Conservation (phyloP, 2,329 filamentous ascomycete genomes). For the Aspergillus novofumigatus region DNA sequence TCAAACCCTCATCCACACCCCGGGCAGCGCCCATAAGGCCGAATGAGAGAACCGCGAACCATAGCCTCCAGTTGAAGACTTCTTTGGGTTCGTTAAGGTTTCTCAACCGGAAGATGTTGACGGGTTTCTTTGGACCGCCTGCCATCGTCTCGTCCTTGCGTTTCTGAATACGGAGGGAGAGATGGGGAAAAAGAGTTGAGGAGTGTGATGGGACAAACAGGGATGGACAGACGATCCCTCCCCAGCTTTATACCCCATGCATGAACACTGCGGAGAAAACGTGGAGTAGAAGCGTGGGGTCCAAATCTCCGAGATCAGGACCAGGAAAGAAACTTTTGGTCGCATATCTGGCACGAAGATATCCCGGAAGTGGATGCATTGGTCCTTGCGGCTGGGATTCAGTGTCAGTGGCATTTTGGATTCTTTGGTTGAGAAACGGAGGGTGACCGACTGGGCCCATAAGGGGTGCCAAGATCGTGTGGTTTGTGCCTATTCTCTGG, state of each 20-base stretch:
- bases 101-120: slow-evolving; percentile 56
- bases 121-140: slow-evolving; percentile 44
- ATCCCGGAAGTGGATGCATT: background rate
- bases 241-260: background rate
- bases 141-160: slow-evolving; percentile 27
- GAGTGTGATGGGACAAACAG: background rate
- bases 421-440: background rate
- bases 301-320: background rate
- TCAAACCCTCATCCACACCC: slow-evolving; percentile 76
- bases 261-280: background rate
- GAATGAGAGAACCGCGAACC: slow-evolving; percentile 71
- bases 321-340: background rate
- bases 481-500: background rate
- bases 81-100: slow-evolving; percentile 64
- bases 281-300: background rate
- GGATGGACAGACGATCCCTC: background rate
- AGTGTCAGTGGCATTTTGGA: background rate
- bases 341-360: background rate
- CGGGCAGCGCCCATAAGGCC: slow-evolving; percentile 72
- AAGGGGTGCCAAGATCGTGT: background rate
- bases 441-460: background rate
- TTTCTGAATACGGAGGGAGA: too few species aligned
- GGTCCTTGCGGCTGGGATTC: background rate
- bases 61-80: slow-evolving; percentile 72
- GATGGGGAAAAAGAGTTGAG: background rate